These are phyloP conservation scores for Sinapis alba DNA, from an alignment of 441 rosid species.

Conservation along the genomic window DNA sequence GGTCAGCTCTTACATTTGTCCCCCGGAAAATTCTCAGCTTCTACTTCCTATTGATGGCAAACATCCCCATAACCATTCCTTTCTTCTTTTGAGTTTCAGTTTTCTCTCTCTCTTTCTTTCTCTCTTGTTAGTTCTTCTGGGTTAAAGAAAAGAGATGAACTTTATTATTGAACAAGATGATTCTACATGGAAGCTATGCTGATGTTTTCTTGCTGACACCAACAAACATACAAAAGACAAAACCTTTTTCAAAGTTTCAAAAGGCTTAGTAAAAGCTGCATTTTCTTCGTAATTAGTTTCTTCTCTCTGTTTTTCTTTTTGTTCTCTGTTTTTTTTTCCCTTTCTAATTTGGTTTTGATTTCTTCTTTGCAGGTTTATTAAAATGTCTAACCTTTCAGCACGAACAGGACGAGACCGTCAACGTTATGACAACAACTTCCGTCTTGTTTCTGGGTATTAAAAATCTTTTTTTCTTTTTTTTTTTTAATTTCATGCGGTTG, in stretches of 20 bases:
- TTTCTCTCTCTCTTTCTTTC: background rate
- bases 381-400: conserved; percentile 53
- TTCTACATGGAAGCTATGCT: conserved; percentile 27
- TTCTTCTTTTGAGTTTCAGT: conserved; percentile 11
- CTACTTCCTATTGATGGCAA: conserved; percentile 17
- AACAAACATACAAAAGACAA: background rate
- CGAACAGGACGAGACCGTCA: conserved; percentile 73
- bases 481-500: conserved; percentile 11
- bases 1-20: conserved; percentile 28
- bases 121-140: conserved; percentile 20
- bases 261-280: conserved; percentile 25
- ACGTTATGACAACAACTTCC: conserved; percentile 73
- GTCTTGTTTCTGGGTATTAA: conserved; percentile 80
- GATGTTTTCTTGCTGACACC: conserved; percentile 25
- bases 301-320: background rate
- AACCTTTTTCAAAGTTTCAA: background rate
- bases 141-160: background rate
- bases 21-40: conserved; percentile 30
- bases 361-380: conserved; percentile 28
- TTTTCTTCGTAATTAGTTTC: conserved; percentile 19
- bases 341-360: background rate
- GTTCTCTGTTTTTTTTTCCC: background rate
- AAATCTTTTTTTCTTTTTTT: background rate
- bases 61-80: conserved; percentile 23
- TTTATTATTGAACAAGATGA: conserved; percentile 5